Conservation (phyloP, 2,329 filamentous ascomycete species). For the Ophiostoma ulmi region DNA sequence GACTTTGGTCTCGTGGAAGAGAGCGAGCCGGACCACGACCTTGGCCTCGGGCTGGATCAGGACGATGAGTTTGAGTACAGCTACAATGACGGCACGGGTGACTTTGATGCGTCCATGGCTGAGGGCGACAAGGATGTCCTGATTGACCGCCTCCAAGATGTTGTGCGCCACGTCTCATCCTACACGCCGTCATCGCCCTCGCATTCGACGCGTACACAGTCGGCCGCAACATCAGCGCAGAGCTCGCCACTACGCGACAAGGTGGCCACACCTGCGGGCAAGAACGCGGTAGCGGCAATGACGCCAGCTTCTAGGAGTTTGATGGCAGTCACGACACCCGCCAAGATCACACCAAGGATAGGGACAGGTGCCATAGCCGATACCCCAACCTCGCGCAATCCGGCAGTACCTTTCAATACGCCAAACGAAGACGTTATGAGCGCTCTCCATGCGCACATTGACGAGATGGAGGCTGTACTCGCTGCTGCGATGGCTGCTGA, state of each 20-base stretch:
- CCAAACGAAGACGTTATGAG: conserved; percentile 29
- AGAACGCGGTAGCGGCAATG: neutral
- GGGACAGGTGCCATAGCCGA: neutral
- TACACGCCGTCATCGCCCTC: conserved; percentile 28
- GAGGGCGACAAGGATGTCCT: conserved; percentile 39
- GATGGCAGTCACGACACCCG: neutral
- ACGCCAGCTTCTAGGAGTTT: neutral
- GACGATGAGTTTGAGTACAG: conserved; percentile 9
- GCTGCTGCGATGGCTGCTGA: conserved; percentile 21
- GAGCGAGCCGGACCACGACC: conserved; percentile 23
- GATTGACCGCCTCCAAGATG: conserved; percentile 40
- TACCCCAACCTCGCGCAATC: neutral
- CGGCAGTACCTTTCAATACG: neutral
- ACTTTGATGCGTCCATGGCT: conserved; percentile 1
- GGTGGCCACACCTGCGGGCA: neutral
- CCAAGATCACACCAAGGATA: neutral
- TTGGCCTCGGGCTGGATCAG: neutral
- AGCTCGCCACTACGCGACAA: conserved; percentile 16
- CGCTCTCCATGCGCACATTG: conserved; percentile 39
- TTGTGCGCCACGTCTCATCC: conserved; percentile 37
- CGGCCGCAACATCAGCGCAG: conserved; percentile 15
- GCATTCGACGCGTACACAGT: conserved; percentile 25
- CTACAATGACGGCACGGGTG: conserved; percentile 29
- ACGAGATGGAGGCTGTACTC: conserved; percentile 40
- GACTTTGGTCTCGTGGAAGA: conserved; percentile 14